phyloP scores from a whole-genome alignment of 176 grass and related monocot species.

The Cymbopogon citratus region DNA sequence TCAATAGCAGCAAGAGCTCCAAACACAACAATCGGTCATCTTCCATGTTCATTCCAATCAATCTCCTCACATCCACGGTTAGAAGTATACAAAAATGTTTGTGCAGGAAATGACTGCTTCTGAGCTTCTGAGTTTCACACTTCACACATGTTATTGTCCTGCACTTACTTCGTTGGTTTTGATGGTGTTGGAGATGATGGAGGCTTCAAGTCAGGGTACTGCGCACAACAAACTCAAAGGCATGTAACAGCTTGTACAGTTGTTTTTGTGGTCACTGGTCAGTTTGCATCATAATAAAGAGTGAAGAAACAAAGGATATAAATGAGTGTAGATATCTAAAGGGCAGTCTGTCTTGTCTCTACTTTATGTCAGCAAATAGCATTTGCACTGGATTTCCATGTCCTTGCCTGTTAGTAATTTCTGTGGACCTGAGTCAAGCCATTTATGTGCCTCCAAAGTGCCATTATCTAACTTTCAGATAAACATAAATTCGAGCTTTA shows the following conservation, averaged over 20 bases:
- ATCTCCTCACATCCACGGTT: slow-evolving; percentile 8
- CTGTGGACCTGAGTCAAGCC: background rate
- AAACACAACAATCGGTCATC: background rate
- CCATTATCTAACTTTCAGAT: background rate
- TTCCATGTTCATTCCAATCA: background rate
- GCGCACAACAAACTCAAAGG: slow-evolving; percentile 35
- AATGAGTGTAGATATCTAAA: background rate
- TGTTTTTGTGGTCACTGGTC: background rate
- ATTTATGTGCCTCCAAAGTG: background rate
- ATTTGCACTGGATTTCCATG: background rate
- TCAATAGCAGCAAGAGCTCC: background rate
- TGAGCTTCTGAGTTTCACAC: background rate
- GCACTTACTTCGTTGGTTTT: slow-evolving; percentile 30
- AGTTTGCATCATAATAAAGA: background rate
- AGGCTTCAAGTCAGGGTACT: slow-evolving; percentile 64
- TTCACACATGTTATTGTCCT: background rate
- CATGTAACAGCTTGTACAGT: background rate
- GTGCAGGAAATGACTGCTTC: background rate
- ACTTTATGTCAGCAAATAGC: background rate
- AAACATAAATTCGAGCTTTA: background rate
- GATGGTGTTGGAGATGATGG: slow-evolving; percentile 47
- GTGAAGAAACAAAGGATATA: background rate
- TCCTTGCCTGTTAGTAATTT: background rate
- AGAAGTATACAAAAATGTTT: slow-evolving; percentile 29
- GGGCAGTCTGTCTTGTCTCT: background rate